Evolutionary conservation across 2,329 filamentous ascomycete species (phyloP), one percentile per base, ranked within the genome.

Genomic region (Claviceps sp.): DNA sequence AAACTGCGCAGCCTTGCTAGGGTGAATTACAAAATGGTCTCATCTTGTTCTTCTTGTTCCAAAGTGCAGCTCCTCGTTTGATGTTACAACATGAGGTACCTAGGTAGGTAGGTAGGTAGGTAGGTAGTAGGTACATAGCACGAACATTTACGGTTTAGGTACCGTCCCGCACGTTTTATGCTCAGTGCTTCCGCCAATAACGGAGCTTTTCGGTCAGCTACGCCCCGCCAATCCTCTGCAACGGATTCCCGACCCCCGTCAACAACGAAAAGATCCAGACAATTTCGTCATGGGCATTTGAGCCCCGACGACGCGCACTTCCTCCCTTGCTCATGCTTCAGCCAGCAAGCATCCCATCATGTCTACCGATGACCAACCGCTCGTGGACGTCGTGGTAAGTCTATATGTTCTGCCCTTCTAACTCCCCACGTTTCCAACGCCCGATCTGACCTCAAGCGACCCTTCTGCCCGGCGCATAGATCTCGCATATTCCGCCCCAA

Each of bases 331-430:
- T 30, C 37, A 47, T 51, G 38, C 44, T 49, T 49, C 24, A 48
- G 43, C 37, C 37, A 43, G 26, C 56, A 57, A 54, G 54, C 53
- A 9, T 57, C 47, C 43, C 64, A 77, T 63, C 58, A 91, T 91
- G 86, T 84, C 86, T 58, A 81, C 79, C 64, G 85, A 90, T 65
- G 85, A 88, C 64, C 82, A 88, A 70, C 82, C 85, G 61, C 85
- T 90, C 63, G 71, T 88, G 58, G 85, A 88, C 69, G 48, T 50
- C 26, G 75, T 85, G 64, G 86, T 90, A 71, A 74, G 83, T 58
- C 57, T 50, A 37, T 34, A 18, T 34, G 48, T 9, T 43, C 41
- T 24, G 5, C 40, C 11, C 13, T 43, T 22, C 20, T 20, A 42
- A 22, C 18, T 18, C n/a, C 38, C n/a, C 20, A 37, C 40, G 9